phyloP scores from a whole-genome alignment of 345 rosid genomes.

The Sonneratia alba region DNA sequence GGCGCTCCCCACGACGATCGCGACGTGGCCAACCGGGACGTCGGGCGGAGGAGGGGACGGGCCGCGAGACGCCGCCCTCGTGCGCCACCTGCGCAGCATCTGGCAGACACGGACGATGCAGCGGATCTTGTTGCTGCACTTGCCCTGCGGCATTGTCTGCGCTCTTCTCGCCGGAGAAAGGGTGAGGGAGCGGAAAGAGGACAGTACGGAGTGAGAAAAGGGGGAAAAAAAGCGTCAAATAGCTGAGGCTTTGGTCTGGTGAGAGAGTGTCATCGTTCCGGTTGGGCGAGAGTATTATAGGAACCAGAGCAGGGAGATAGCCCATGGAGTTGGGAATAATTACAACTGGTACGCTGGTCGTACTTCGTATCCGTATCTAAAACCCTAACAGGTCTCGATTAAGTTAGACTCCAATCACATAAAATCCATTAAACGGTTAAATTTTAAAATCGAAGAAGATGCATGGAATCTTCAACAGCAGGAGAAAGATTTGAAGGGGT shows the following conservation, averaged over 20 bases:
- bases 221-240: background rate
- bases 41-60: slow-evolving; percentile 31
- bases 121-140: slow-evolving; percentile 48
- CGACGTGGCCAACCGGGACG: slow-evolving; percentile 83
- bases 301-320: background rate
- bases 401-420: too few species aligned
- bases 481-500: too few species aligned
- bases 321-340: background rate
- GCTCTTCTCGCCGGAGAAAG: background rate
- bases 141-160: slow-evolving; percentile 17
- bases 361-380: too few species aligned
- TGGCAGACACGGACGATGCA: slow-evolving; percentile 70
- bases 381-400: too few species aligned
- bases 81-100: slow-evolving; percentile 71
- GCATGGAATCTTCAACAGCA: too few species aligned
- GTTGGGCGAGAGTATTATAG: background rate
- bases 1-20: slow-evolving; percentile 54
- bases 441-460: too few species aligned
- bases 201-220: background rate
- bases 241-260: background rate
- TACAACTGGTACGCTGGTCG: background rate
- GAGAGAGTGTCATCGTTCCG: background rate
- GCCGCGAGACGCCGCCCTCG: slow-evolving; percentile 42
- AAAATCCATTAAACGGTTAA: too few species aligned
- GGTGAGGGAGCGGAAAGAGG: slow-evolving; percentile 3